phyloP scores from a whole-genome alignment of 23 red algal species.

The Pyropia yezoensis region DNA sequence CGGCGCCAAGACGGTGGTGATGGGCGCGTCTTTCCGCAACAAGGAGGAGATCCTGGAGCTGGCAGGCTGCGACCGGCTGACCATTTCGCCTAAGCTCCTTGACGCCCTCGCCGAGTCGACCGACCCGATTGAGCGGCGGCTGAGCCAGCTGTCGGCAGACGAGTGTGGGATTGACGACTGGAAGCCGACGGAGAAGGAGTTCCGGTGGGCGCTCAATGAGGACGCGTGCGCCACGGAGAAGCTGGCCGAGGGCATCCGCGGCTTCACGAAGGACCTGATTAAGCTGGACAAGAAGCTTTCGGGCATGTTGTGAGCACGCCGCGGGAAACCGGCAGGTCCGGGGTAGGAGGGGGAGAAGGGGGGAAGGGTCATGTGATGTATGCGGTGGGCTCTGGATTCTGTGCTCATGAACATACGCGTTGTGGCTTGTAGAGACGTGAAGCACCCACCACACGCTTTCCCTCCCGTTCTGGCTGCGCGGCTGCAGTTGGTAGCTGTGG shows the following conservation, averaged over 20 bases:
- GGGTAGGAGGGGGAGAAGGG: no score
- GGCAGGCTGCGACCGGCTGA: conserved; percentile 85
- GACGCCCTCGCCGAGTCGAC: conserved; percentile 27
- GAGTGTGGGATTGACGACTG: conserved; percentile 35
- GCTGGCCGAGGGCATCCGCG: conserved; percentile 73
- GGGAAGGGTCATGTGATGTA: no score
- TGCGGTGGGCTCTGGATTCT: no score
- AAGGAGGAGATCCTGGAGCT: conserved; percentile 72
- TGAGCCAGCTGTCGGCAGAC: conserved; percentile 11
- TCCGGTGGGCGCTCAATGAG: conserved; percentile 78
- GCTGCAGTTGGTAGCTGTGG: no score
- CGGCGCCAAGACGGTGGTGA: conserved; percentile 69
- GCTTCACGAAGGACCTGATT: conserved; percentile 60
- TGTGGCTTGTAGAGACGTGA: no score
- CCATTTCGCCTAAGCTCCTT: conserved; percentile 83
- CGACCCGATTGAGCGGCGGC: conserved; percentile 31
- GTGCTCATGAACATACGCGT: no score
- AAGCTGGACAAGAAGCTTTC: conserved; percentile 47
- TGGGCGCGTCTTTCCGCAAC: conserved; percentile 85
- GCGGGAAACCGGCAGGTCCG: no score
- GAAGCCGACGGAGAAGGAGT: conserved; percentile 39
- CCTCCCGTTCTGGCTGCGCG: no score
- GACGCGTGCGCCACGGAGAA: conserved; percentile 79
- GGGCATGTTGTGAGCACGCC: no score
- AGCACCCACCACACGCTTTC: no score